Evolutionary conservation across 345 rosid genomes (phyloP), one percentile per base, ranked within the genome.

Genomic region (Cardamine chenopodiifolia): DNA sequence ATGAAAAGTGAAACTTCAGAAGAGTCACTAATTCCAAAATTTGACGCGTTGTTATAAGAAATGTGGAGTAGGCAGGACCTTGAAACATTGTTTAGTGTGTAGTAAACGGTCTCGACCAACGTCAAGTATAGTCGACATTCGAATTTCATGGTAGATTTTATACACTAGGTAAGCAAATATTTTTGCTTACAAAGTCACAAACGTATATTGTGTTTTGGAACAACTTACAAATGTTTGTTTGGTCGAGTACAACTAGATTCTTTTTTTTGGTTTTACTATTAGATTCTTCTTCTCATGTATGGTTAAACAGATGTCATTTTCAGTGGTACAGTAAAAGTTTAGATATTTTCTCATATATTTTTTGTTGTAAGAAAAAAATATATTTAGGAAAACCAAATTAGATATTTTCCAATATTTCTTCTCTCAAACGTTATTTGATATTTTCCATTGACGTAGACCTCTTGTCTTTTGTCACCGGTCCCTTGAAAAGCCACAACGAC

Each of bases 401-500:
- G 53, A 54, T 52, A 52, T 67, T 67, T 67, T 53, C 4, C 0
- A 9, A 34, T 3, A 34, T 37, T 73, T 63, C 37, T 22, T 63
- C 7, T 29, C 2, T 31, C 64, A 7, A 32, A 64, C 29, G 48
- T 23, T 22, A 73, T 73, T 65, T 22, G 71, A 73, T 73, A 54
- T 42, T 22, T 62, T 44, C 37, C 28, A 44, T 73, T 64, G 58
- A 42, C 37, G 63, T 64, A 42, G 64, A 45, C 35, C 64, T 54
- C 20, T 32, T 44, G 65, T 55, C 50, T 63, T 55, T 25, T 54
- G 49, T 12, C 26, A 28, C 56, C 26, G 47, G 77, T 42, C 77
- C 70, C 70, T 64, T 45, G 71, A 44, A 20, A 63, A 63, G 62
- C 15, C 77, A 63, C 50, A 25, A 25, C n/a, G 68, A 49, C 50